These are phyloP conservation scores for Aphanomyces invadans DNA, from an alignment of 352 stramenopile species.

Conservation along the genomic window DNA sequence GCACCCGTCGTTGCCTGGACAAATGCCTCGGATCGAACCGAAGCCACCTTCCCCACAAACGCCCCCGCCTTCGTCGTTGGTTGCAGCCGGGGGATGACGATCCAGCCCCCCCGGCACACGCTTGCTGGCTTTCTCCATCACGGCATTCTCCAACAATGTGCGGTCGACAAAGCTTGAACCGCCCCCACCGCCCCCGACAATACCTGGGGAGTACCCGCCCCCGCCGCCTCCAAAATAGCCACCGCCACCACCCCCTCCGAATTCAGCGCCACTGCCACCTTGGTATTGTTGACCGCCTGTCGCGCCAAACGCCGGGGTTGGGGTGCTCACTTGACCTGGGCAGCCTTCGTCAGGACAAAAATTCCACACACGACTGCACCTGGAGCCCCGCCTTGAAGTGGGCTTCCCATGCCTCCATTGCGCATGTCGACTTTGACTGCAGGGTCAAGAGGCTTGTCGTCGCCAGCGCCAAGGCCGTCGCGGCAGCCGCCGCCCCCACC, in stretches of 20 bases:
- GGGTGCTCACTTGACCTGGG: conserved; percentile 38
- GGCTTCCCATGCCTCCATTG: conserved; percentile 40
- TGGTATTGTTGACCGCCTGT: conserved; percentile 44
- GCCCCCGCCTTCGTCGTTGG: conserved; percentile 28
- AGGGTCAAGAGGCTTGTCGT: conserved; percentile 25
- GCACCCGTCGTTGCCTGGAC: conserved; percentile 51
- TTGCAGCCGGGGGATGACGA: conserved; percentile 45
- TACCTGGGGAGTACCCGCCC: conserved; percentile 58
- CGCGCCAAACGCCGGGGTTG: conserved; percentile 56
- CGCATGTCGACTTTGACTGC: conserved; percentile 42
- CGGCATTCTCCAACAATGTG: conserved; percentile 36
- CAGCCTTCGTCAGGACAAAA: no score
- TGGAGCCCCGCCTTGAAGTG: conserved; percentile 35
- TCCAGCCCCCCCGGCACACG: conserved; percentile 43
- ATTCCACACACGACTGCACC: no score
- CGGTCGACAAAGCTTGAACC: conserved; percentile 57
- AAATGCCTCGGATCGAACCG: conserved; percentile 27
- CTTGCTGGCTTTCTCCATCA: conserved; percentile 33
- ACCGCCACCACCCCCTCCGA: conserved; percentile 53
- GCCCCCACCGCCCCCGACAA: conserved; percentile 55
- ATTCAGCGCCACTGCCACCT: conserved; percentile 62
- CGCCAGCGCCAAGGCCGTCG: conserved; percentile 40
- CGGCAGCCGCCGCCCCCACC: conserved; percentile 61
- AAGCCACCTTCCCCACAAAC: conserved; percentile 50
- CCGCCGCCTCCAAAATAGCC: conserved; percentile 59